Conservation (phyloP, 2,329 filamentous ascomycete species). For the Elsinoe perseae region DNA sequence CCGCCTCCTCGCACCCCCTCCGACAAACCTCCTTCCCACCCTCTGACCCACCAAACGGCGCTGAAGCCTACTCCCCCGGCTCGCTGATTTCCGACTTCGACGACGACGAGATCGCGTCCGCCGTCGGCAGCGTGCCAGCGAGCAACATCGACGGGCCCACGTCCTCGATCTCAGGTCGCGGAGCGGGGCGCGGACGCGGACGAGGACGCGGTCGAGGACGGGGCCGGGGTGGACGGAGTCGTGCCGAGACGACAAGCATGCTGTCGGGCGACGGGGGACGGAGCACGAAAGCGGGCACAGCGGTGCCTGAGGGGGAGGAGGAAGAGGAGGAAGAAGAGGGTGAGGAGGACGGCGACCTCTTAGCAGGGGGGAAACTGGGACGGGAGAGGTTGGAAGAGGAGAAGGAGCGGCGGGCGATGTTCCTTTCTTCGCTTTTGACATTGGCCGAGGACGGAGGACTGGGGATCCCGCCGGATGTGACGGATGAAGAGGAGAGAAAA, state of each 20-base stretch:
- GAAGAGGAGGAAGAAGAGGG: conserved; percentile 49
- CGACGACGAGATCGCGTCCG: conserved; percentile 31
- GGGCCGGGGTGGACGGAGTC: conserved; percentile 17
- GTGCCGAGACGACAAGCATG: conserved; percentile 15
- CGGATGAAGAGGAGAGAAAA: background rate
- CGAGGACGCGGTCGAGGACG: conserved; percentile 9
- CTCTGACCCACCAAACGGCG: conserved; percentile 29
- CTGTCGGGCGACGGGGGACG: conserved; percentile 18
- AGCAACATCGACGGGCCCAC: background rate
- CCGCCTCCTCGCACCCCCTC: conserved; percentile 57
- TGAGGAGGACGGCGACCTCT: conserved; percentile 51
- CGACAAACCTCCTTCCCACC: conserved; percentile 77
- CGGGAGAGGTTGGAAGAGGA: conserved; percentile 57
- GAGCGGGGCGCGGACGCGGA: conserved; percentile 42
- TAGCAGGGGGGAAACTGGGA: conserved; percentile 44
- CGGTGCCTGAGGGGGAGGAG: conserved; percentile 39
- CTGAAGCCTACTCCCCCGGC: conserved; percentile 19
- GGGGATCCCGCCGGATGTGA: conserved; percentile 28
- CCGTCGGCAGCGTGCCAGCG: conserved; percentile 21
- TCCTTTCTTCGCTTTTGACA: conserved; percentile 23
- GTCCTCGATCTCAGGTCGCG: background rate
- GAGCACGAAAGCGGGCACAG: conserved; percentile 11
- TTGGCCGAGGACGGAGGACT: conserved; percentile 3
- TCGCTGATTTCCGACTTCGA: conserved; percentile 21
- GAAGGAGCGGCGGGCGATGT: conserved; percentile 56